Evolutionary conservation across 2,329 filamentous ascomycete genomes (phyloP), one percentile per base, ranked within the genome.

Genomic region (Hypoxylon sp.): DNA sequence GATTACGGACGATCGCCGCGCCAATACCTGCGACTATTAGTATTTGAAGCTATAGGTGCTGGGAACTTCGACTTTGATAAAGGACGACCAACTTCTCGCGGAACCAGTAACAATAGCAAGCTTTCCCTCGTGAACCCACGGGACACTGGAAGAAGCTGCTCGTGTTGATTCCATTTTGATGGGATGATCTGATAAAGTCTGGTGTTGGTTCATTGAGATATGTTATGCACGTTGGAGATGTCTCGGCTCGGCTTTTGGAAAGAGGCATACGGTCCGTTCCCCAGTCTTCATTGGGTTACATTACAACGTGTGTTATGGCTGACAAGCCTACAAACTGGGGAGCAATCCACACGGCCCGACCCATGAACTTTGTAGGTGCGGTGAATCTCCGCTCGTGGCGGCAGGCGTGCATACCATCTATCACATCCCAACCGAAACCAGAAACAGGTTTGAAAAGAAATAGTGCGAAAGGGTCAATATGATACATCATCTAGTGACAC

Each of bases 1-100:
- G 83, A 61, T 88, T 85, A 49, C 82, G 82, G 59, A 84, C 86
- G 53, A 89, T 86, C 27, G 86, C 86, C 20, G 86, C 87, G 30
- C 89, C 89, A 64, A 91, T 90, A 64, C 88, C 88, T 88, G 59
- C 10, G 31, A 3, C 17, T 11, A 31, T 70, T 44, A 63, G 51
- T 25, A 25, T 4, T 1, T 4, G 2, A 42, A 42, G 1, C 20
- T 61, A 27, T 61, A 27, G 5, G 3, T 42, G 31, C 3, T n/a
- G 1, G 4, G 51, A 13, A 35, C 4, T n/a, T 42, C 2, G 0
- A 10, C 4, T 6, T 42, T 53, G 14, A 35, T 30, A 30, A 6
- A 33, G 8, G 20, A 33, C 11, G 25, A 58, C 72, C 20, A 77
- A 85, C 84, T 84, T 73, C 85, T 79, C 17, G 85, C 85, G 31